Evolutionary conservation across 257 asterid species (phyloP).

Genomic region (Prunella vulgaris): DNA sequence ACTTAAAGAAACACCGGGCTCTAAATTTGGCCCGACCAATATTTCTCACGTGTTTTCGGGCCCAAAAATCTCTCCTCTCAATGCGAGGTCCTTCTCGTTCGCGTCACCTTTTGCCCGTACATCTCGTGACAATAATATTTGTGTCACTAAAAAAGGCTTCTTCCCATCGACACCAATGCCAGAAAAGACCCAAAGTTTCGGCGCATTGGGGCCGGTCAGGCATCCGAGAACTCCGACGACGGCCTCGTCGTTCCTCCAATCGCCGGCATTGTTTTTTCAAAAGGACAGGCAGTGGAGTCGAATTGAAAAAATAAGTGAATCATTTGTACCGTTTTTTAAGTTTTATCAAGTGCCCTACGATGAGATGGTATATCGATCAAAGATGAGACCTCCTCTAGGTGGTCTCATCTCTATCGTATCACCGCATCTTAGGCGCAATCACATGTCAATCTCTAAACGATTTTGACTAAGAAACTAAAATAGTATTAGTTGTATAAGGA

Average conservation of each 20-base stretch:
- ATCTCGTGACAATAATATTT: conserved; percentile 24
- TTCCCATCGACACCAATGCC: conserved; percentile 78
- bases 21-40: conserved; percentile 37
- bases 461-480: conserved; percentile 29
- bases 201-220: neutral
- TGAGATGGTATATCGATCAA: conserved; percentile 73
- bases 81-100: conserved; percentile 71
- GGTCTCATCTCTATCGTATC: conserved; percentile 72
- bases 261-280: conserved; percentile 59
- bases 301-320: conserved; percentile 34
- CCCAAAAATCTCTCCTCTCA: conserved; percentile 57
- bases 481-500: neutral
- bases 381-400: conserved; percentile 77
- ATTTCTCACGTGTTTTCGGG: conserved; percentile 26
- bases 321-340: conserved; percentile 43
- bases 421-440: conserved; percentile 46
- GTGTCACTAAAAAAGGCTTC: conserved; percentile 35
- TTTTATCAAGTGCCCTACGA: conserved; percentile 62
- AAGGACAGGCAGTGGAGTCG: conserved; percentile 37
- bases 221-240: conserved; percentile 54
- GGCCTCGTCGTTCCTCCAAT: conserved; percentile 67
- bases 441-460: conserved; percentile 64
- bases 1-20: conserved; percentile 40
- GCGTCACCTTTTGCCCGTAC: conserved; percentile 58
- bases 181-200: conserved; percentile 42